A percentile compares a stretch with the other conserved stretches of the same genome.
Conservation (phyloP, 1,284 basidiomycete genomes). For the Austroboletus novae-zelandiae region DNA sequence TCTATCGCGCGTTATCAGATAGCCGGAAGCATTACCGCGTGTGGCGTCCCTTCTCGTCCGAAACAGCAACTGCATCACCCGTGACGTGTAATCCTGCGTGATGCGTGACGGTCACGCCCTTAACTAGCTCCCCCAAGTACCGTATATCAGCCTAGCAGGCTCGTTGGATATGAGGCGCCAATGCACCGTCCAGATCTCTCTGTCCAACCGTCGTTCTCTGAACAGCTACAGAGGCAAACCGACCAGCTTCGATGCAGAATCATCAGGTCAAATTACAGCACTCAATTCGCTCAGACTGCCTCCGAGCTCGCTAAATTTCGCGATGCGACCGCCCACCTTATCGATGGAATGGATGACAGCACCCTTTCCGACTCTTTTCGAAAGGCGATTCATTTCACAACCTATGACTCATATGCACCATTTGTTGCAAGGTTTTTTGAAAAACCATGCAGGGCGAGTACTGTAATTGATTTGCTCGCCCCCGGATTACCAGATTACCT, state of each 20-base stretch:
- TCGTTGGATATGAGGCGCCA: no score
- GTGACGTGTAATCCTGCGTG: no score
- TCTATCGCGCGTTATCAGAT: no score
- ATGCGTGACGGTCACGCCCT: no score
- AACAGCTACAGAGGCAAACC: no score
- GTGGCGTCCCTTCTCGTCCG: no score
- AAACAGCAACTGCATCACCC: no score
- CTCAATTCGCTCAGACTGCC: constrained; percentile 13
- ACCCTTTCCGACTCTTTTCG: constrained; percentile 7
- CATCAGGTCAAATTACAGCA: constrained; percentile 9
- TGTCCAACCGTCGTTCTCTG: no score
- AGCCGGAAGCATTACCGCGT: no score
- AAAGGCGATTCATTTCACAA: constrained; percentile 11
- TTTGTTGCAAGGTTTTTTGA: constrained; percentile 10
- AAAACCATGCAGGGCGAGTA: constrained; percentile 8
- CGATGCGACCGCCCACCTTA: background rate
- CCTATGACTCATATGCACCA: constrained; percentile 18
- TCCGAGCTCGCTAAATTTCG: constrained; percentile 14
- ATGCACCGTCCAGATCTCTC: no score
- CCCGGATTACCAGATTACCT: constrained; percentile 22
- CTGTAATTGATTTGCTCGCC: constrained; percentile 11
- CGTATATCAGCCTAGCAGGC: no score
- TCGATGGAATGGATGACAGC: constrained; percentile 1
- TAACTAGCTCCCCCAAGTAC: no score
- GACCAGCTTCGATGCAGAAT: constrained; percentile 5